phyloP scores from a whole-genome alignment of 1,284 basidiomycete species.

The Tremellales sp. region DNA sequence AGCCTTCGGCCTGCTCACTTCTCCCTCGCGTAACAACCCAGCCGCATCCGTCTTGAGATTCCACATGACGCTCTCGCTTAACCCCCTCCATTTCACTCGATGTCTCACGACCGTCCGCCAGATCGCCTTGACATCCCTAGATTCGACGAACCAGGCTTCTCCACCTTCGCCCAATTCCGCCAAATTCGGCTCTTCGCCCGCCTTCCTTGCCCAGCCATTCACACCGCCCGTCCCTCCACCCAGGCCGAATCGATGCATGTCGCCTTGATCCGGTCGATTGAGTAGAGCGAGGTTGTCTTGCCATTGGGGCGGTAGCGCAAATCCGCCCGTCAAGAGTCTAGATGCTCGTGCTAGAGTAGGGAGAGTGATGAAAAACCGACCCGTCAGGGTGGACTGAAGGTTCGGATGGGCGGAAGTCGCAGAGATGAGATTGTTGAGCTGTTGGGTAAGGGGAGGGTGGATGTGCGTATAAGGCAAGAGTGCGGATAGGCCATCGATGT shows the following conservation, averaged over 20 bases:
- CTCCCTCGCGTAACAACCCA: neutral
- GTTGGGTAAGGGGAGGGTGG: slow-evolving; percentile 34
- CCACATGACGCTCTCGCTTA: slow-evolving; percentile 33
- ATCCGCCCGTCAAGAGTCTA: slow-evolving; percentile 24
- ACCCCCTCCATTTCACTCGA: slow-evolving; percentile 23
- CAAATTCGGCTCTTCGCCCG: slow-evolving; percentile 35
- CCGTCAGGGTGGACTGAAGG: slow-evolving; percentile 29
- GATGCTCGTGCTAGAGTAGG: slow-evolving; percentile 30
- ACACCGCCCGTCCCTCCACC: slow-evolving; percentile 34
- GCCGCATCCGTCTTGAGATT: slow-evolving; percentile 23
- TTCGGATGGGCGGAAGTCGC: slow-evolving; percentile 32
- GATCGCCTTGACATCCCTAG: slow-evolving; percentile 30
- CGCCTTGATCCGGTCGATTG: neutral
- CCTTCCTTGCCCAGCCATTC: slow-evolving; percentile 30
- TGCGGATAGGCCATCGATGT: slow-evolving; percentile 22
- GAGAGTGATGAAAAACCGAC: slow-evolving; percentile 16
- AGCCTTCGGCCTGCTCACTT: neutral
- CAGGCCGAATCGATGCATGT: slow-evolving; percentile 7
- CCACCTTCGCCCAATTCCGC: slow-evolving; percentile 1
- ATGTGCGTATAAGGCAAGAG: slow-evolving; percentile 40
- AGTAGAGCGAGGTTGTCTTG: neutral
- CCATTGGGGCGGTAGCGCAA: slow-evolving; percentile 28
- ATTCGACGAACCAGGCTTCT: slow-evolving; percentile 27
- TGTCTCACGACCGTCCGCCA: slow-evolving; percentile 31
- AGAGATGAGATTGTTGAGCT: slow-evolving; percentile 41